These are phyloP conservation scores for Fraxinus sp. DNA, from an alignment of 305 asterid species.

Conservation along the genomic window DNA sequence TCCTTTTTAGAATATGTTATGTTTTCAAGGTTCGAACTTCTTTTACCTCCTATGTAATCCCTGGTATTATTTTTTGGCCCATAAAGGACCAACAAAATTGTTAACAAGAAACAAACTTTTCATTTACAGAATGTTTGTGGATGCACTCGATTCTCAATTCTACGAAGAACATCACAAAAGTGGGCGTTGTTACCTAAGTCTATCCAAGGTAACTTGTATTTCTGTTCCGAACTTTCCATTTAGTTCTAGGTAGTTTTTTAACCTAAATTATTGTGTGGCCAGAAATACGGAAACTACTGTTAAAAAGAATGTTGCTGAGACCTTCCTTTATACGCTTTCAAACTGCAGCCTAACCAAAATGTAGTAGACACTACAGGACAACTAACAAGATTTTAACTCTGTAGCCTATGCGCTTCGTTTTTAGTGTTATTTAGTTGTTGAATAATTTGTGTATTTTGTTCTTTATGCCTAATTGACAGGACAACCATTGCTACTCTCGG, in stretches of 20 bases:
- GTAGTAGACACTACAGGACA: not conserved
- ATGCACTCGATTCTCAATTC: conserved; percentile 69
- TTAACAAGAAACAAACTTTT: conserved; percentile 6
- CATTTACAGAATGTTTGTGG: conserved; percentile 79
- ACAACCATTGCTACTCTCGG: conserved; percentile 85
- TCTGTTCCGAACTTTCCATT: not conserved
- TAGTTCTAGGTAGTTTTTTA: not conserved
- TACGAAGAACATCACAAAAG: conserved; percentile 62
- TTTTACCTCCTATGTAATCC: not conserved
- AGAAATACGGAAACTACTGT: not conserved
- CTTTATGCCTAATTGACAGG: conserved; percentile 46
- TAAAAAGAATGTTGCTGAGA: not conserved
- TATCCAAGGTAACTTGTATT: conserved; percentile 53
- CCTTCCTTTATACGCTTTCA: not conserved
- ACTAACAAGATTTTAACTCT: not conserved
- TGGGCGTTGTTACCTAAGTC: conserved; percentile 70
- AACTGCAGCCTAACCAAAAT: not conserved
- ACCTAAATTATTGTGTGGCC: not conserved
- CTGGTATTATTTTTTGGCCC: not conserved
- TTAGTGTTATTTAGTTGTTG: not conserved
- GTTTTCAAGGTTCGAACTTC: conserved; percentile 79
- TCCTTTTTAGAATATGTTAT: conserved; percentile 87
- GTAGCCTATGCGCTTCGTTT: not conserved
- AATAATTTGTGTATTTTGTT: not conserved
- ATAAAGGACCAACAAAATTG: not conserved